These are phyloP conservation scores for Aspergillus vadensis DNA, from an alignment of 2,329 filamentous ascomycete genomes.

Conservation along the genomic window DNA sequence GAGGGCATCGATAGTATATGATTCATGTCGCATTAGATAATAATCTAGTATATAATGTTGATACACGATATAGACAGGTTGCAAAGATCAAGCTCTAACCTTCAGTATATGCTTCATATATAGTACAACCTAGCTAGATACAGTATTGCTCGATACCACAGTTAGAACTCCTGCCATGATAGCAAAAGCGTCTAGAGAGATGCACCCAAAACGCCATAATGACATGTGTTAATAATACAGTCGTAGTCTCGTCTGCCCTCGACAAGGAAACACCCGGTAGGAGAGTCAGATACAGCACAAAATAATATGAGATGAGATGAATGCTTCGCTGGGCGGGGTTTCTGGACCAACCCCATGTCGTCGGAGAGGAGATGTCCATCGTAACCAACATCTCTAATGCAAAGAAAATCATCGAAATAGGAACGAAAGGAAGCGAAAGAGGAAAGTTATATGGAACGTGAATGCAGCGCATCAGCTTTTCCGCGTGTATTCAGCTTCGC, in stretches of 20 bases:
- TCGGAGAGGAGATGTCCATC: background rate
- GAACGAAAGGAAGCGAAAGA: background rate
- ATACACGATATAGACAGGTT: background rate
- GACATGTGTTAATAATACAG: background rate
- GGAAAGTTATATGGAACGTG: no score
- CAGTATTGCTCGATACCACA: background rate
- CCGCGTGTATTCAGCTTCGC: constrained; percentile 69
- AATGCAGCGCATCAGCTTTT: constrained; percentile 19
- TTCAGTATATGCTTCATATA: background rate
- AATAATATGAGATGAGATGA: background rate
- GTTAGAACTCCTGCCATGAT: background rate
- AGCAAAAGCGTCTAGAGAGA: background rate
- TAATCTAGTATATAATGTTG: constrained; percentile 13
- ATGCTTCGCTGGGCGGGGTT: background rate
- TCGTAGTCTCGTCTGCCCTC: background rate
- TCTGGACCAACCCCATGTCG: background rate
- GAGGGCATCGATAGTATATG: constrained; percentile 35
- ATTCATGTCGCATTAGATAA: background rate
- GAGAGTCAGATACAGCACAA: background rate
- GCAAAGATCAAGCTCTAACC: background rate
- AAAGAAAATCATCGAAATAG: background rate
- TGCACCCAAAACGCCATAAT: background rate
- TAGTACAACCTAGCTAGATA: background rate
- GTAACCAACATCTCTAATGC: background rate
- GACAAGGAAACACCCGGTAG: background rate